Conservation (phyloP, 1,284 basidiomycete species). For the Leccinum fuscescens region DNA sequence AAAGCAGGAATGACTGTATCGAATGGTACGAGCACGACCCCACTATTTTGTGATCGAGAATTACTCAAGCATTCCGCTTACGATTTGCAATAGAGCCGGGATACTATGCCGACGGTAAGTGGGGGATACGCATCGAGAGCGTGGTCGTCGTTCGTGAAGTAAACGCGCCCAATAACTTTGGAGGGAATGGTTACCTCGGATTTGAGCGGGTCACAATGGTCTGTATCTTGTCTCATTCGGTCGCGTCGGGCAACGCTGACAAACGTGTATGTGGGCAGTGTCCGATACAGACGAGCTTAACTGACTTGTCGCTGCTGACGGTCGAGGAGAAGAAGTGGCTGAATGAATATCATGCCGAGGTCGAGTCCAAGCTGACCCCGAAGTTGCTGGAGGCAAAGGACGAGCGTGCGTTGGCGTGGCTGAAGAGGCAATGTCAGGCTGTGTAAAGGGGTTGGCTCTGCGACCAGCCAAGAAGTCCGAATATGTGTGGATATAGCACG, state of each 20-base stretch:
- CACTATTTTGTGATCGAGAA: neutral
- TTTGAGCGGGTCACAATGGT: slow-evolving; percentile 88
- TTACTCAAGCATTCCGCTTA: neutral
- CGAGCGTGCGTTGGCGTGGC: slow-evolving; percentile 72
- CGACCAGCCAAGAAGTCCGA: neutral
- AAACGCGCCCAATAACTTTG: slow-evolving; percentile 82
- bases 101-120: slow-evolving; percentile 90
- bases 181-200: slow-evolving; percentile 78
- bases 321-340: slow-evolving; percentile 78
- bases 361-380: slow-evolving; percentile 75
- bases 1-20: slow-evolving; percentile 88
- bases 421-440: slow-evolving; percentile 60
- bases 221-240: slow-evolving; percentile 17
- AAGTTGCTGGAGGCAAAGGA: slow-evolving; percentile 62
- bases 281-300: slow-evolving; percentile 86
- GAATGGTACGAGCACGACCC: slow-evolving; percentile 52
- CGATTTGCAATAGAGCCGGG: slow-evolving; percentile 66
- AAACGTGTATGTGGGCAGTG: slow-evolving; percentile 42
- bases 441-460: slow-evolving; percentile 8
- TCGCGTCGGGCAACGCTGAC: slow-evolving; percentile 11
- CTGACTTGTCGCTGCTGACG: slow-evolving; percentile 67
- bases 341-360: slow-evolving; percentile 82
- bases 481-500: slow-evolving; percentile 2
- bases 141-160: slow-evolving; percentile 75
- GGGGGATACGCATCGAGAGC: slow-evolving; percentile 93